A percentile compares a stretch with the other conserved stretches of the same genome.
These are phyloP conservation scores for Metschnikowia gelsemii DNA, from an alignment of 805 yeast species.

Conservation along the genomic window DNA sequence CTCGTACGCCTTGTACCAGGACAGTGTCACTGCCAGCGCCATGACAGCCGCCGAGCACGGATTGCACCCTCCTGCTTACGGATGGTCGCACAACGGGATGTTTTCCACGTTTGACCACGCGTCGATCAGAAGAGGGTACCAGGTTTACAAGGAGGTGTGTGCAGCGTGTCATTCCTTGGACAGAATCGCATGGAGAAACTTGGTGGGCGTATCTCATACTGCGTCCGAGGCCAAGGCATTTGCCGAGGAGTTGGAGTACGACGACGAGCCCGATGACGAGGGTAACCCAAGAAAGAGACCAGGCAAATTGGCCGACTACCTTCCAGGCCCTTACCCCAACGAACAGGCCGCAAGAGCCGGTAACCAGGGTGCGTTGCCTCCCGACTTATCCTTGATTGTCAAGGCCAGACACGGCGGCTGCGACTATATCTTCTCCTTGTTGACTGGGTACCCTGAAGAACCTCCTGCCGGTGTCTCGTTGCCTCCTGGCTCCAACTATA, in stretches of 20 bases:
- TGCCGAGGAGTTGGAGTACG: constrained; percentile 97
- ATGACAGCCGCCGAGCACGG: constrained; percentile 99
- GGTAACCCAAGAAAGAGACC: constrained; percentile 98
- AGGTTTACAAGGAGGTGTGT: constrained; percentile 97
- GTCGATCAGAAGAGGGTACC: constrained; percentile 97
- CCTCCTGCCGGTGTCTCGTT: constrained; percentile 95
- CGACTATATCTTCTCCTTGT: constrained; percentile 90
- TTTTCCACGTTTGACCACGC: constrained; percentile 90
- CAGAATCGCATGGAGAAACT: constrained; percentile 97
- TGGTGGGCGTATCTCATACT: constrained; percentile 95
- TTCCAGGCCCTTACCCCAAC: constrained; percentile 94
- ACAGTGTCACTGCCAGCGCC: constrained; percentile 84
- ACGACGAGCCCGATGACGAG: constrained; percentile 93
- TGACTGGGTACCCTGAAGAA: constrained; percentile 98
- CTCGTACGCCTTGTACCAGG: constrained; percentile 78
- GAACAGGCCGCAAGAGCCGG: constrained; percentile 99
- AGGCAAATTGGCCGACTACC: constrained; percentile 93
- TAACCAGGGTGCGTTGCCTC: constrained; percentile 98
- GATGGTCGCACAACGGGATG: constrained; percentile 95
- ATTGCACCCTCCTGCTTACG: constrained; percentile 88
- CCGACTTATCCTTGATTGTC: constrained; percentile 93
- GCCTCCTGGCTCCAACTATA: constrained; percentile 94
- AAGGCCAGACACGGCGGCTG: constrained; percentile 99
- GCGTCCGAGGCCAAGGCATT: constrained; percentile 85
- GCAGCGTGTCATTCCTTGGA: constrained; percentile 98